Evolutionary conservation across 805 yeast species (phyloP).

Genomic region (Cyberlindnera mississippiensis): DNA sequence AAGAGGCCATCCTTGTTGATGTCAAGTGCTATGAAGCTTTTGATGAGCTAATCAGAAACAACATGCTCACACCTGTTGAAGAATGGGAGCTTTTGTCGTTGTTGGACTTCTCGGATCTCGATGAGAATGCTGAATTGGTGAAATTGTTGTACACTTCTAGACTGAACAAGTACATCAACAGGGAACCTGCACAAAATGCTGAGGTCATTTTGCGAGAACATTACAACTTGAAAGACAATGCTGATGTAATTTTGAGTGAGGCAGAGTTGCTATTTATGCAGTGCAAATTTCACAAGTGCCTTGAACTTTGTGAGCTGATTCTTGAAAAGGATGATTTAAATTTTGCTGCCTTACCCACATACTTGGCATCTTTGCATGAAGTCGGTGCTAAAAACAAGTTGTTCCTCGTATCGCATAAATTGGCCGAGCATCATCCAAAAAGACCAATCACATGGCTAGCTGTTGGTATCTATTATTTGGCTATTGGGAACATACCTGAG

Average conservation of each 20-base stretch:
- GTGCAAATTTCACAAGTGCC: constrained; percentile 75
- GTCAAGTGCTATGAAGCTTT: constrained; percentile 93
- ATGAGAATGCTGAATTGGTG: constrained; percentile 78
- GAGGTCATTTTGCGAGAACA: constrained; percentile 64
- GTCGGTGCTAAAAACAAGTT: constrained; percentile 77
- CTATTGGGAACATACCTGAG: constrained; percentile 67
- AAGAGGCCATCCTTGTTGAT: constrained; percentile 83
- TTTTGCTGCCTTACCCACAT: constrained; percentile 67
- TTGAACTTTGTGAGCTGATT: constrained; percentile 62
- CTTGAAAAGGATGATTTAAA: constrained; percentile 62
- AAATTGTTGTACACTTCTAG: constrained; percentile 70
- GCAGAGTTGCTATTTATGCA: constrained; percentile 71
- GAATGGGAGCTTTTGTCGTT: constrained; percentile 75
- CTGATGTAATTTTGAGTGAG: constrained; percentile 62
- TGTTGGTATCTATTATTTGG: constrained; percentile 83
- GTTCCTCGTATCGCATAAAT: constrained; percentile 74
- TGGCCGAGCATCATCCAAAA: constrained; percentile 81
- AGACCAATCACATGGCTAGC: constrained; percentile 87
- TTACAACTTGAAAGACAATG: constrained; percentile 62
- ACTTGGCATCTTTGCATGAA: constrained; percentile 81
- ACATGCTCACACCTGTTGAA: constrained; percentile 75
- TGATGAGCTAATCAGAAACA: constrained; percentile 67
- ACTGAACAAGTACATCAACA: constrained; percentile 67
- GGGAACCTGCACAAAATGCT: constrained; percentile 57
- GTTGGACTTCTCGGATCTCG: constrained; percentile 67